Evolutionary conservation across 305 asterid species (phyloP).

Genomic region (Solanum chacoense): DNA sequence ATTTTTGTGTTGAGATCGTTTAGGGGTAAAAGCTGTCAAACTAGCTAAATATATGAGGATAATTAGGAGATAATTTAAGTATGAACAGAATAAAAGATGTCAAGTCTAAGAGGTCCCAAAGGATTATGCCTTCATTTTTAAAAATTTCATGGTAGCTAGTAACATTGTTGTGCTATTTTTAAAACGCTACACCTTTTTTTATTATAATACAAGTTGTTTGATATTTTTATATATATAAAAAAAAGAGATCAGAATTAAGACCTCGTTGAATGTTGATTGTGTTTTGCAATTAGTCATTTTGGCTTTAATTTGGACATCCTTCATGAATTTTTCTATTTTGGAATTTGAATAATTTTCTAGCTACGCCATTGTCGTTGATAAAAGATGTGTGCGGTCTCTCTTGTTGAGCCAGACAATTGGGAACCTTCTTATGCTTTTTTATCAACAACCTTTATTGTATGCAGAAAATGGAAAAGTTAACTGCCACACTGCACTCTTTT

Average conservation of each 20-base stretch:
- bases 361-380: background rate
- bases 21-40: background rate
- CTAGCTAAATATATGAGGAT: background rate
- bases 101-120: background rate
- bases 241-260: background rate
- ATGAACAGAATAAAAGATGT: background rate
- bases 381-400: too few relatives aligned
- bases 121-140: background rate
- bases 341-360: background rate
- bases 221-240: background rate
- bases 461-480: constrained; percentile 58
- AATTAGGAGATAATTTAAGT: background rate
- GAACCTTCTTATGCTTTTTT: background rate
- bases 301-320: background rate
- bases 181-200: background rate
- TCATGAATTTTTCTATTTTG: background rate
- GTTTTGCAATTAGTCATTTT: background rate
- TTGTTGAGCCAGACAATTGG: too few relatives aligned
- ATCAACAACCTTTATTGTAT: background rate
- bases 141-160: background rate
- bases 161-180: background rate
- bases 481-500: constrained; percentile 34
- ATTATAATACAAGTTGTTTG: background rate
- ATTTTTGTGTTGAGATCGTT: background rate
- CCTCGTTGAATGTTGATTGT: background rate